Evolutionary conservation across 2,329 filamentous ascomycete genomes (phyloP), one percentile per base, ranked within the genome.

Genomic region (Cladosporium phlei): DNA sequence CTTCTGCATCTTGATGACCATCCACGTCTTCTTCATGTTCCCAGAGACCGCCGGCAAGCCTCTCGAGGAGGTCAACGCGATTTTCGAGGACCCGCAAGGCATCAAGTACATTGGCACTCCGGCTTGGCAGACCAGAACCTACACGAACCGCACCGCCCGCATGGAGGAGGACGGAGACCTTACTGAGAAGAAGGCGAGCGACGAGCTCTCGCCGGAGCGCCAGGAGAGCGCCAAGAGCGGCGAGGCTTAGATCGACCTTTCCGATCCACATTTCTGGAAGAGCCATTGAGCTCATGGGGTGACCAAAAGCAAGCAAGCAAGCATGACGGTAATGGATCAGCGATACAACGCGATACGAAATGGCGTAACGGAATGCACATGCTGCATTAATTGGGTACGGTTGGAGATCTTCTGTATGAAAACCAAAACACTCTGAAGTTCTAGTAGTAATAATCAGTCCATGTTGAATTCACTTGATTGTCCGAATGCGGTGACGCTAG

Each of bases 1-100:
- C 12, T 88, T 88, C 71, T 86, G 85, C 61, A 74, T 74, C 1
- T 72, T 74, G 5, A 85, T 85, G 57, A 80, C 81, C 30, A 62
- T 88, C 42, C 84, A 88, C 62, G 80, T 86, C 59, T 78, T 79
- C 62, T 72, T 89, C 53, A 64, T 74, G 12, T 80, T 79, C 55
- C 83, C 83, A 0, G 78, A 88, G 66, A 88, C 85, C 0, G 78
- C 80, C 29, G 84, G 84, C 10, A 86, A 81, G 66, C 85, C 83
- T 0, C 77, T 90, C 1, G 86, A 90, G 60, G 85, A 90, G 61
- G 82, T 88, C 64, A 84, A 86, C 54, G 78, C 79, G 11, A 82
- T 89, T 53, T 90, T 90, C 61, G 73, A 68, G 38, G 58, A 60
- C 47, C 59, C 61, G 3, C 52, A 57, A 11, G 63, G 64, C 17